Evolutionary conservation across 805 yeast species (phyloP).

Genomic region (baker's yeast (Saccharomyces cerevisiae)): DNA sequence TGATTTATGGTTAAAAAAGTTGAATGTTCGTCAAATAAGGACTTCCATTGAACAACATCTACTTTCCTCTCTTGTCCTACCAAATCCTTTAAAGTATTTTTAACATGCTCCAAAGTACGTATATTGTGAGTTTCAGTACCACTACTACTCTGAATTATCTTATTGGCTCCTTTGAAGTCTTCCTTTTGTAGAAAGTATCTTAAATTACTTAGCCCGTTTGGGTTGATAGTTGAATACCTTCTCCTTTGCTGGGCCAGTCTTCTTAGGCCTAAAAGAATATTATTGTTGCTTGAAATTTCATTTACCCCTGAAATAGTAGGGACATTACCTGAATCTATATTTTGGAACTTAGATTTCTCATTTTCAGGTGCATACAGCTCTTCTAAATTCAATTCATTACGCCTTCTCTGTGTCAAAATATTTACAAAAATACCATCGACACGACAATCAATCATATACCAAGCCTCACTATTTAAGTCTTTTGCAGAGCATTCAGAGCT

Average conservation of each 20-base stretch:
- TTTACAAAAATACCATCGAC: conserved; percentile 61
- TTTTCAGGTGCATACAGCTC: conserved; percentile 48
- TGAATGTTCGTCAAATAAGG: conserved; percentile 13
- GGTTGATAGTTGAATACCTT: conserved; percentile 16
- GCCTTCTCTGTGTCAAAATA: conserved; percentile 60
- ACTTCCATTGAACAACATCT: conserved; percentile 8
- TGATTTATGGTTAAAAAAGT: conserved; percentile 5
- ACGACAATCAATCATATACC: conserved; percentile 74
- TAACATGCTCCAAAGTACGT: not conserved
- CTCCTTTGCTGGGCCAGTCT: conserved; percentile 24
- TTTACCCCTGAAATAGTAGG: not conserved
- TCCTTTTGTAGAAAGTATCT: not conserved
- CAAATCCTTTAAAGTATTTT: not conserved
- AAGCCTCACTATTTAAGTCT: conserved; percentile 58
- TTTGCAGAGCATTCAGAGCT: conserved; percentile 45
- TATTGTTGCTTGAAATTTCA: conserved; percentile 12
- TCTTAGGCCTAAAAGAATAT: conserved; percentile 25
- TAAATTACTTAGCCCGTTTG: not conserved
- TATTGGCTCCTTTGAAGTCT: conserved; percentile 10
- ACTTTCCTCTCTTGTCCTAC: not conserved
- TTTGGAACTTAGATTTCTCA: conserved; percentile 27
- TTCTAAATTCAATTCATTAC: conserved; percentile 64
- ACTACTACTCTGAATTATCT: not conserved
- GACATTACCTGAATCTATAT: not conserved
- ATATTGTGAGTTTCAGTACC: not conserved